Base-by-base conservation (phyloP, 2,329 filamentous ascomycete genomes). In the Colletotrichum endophyticum region DNA sequence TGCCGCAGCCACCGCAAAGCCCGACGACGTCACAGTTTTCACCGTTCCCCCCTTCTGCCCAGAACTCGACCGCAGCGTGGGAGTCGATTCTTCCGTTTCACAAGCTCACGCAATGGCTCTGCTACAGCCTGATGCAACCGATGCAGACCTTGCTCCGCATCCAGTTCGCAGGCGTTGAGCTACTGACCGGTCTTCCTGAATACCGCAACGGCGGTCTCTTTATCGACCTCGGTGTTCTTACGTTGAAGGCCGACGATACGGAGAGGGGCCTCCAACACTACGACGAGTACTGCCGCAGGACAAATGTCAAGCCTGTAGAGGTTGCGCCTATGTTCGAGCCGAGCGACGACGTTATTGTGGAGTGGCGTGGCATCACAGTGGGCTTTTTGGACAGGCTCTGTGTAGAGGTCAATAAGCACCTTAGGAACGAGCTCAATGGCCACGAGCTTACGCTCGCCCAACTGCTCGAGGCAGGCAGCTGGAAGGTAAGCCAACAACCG, bases 381-480 rank as follows among this genome's bases (percentile, higher is more conserved):
- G 90, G 88, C 0, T 84, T 92, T 30, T 82, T 92, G 4, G 91
- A 92, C 79, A 82, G 84, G 34, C 80, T 92, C 25, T 86, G 88
- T 67, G 78, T 63, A 8, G 77, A 78, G 36, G 76, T 78, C 44
- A 88, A 90, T 79, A 95, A 95, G 83, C 85, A 88, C 56, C 86
- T 98, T 64, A 92, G 91, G 72, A 82, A 81, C 3, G 90, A 92
- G 71, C 86, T 98, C 56, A 89, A 88, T 9, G 95, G 94, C 5
- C 87, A 91, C 49, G 92, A 96, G 79, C 86, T 99, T 83, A 95
- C 89, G 56, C 86, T 99, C 79, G 93, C 96, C 8, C 97, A 99
- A 84, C 92, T 99, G 87, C 89, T 99, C 22, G 97, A 99, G 85
- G 97, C 96, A 16, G 97, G 97, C 68, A 98, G 95, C 83, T 99